Evolutionary conservation across 345 rosid species (phyloP), one percentile per base, ranked within the genome.

Genomic region (Moricandia moricandioides): DNA sequence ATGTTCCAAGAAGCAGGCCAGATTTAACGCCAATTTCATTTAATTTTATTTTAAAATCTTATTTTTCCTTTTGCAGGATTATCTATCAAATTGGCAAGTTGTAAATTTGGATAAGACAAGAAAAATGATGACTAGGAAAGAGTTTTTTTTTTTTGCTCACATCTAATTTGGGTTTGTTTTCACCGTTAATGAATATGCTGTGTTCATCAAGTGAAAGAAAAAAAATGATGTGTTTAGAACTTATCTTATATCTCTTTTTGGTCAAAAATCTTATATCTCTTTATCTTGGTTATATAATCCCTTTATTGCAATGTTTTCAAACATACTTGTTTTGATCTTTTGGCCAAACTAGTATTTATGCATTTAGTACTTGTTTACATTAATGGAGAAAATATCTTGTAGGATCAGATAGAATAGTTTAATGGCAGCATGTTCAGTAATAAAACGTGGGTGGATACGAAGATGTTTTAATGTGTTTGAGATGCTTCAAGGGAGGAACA

Each of bases 1-100:
- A 63, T 89, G 87, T 73, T 75, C 78, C 69, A 95, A 89, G 86
- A 92, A 92, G 79, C 92, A 86, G 79, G 83, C 87, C 80, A n/a
- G n/a, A n/a, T n/a, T n/a, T n/a, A n/a, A n/a, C n/a, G n/a, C n/a
- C n/a, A n/a, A n/a, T n/a, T n/a, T n/a, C n/a, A n/a, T n/a, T n/a
- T n/a, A n/a, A n/a, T n/a, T n/a, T n/a, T n/a, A 26, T 27, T 54
- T 59, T 65, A 35, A 1, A 3, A 47, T 13, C 5, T 66, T 18
- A 27, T 73, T 65, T 52, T 5, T 11, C 2, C 4, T 49, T 7
- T 73, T 67, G n/a, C 12, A 8, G 52, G 29, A 29, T 7, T 4
- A 27, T 26, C 5, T 70, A 17, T 33, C 27, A 17, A n/a, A 27
- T 30, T 58, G 27, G 62, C 77, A 77, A 71, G 63, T 66, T 78